Evolutionary conservation across 345 rosid species (phyloP), one percentile per base, ranked within the genome.

Genomic region (Nephelium lappaceum): DNA sequence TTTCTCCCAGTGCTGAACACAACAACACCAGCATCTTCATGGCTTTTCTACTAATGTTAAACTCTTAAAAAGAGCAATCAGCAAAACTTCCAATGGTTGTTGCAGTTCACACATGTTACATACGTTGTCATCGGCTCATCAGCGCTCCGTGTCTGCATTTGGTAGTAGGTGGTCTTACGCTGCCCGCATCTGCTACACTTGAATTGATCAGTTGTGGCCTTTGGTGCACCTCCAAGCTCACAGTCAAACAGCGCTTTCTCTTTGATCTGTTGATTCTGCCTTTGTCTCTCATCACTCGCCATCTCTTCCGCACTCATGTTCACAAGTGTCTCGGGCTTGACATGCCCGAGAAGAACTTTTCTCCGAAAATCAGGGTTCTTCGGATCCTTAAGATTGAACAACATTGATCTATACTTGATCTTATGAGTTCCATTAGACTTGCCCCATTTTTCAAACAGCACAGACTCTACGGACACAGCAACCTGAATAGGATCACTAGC

Each of bases 71-170:
- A 25, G 36, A 8, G 27, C 82, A 49, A 73, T 58, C 75, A 89
- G 72, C 88, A 85, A 78, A 87, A 87, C 72, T 89, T 89, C 90
- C 90, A 89, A 69, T 68, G 84, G 74, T 89, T 78, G 8, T 81
- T 83, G 84, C 88, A 89, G 79, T 87, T 84, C 11, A 82, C 83
- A 71, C 93, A 89, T 0, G 88, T 89, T 55, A 87, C 89, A 7
- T 77, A 86, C 1, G 93, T 83, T 12, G 91, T 87, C 89, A 89
- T 89, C 3, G 93, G 91, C 74, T 89, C 91, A 74, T 89, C 89
- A 0, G 89, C 90, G 19, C 92, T 89, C 85, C 92, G 82, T 2
- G 89, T 89, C 82, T 87, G 91, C 85, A 87, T 76, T 77, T 84
- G 89, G 61, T 83, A 66, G 83, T 87, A 86, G 12, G 83, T 87